These are phyloP conservation scores for Suillus occidentalis DNA, from an alignment of 768 basidiomycete genomes.

Conservation along the genomic window DNA sequence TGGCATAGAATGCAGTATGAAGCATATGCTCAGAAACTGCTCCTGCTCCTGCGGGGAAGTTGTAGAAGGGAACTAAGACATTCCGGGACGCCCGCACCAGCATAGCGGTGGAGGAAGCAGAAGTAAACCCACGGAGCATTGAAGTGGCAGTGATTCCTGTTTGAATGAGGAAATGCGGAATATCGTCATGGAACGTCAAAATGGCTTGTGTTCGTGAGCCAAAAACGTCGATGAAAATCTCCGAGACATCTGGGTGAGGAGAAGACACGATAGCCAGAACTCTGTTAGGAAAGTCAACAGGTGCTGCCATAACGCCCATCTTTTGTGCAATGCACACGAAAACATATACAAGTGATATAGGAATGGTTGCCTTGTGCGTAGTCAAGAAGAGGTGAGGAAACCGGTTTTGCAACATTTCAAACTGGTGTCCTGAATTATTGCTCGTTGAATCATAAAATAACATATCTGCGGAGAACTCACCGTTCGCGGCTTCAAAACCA, in stretches of 20 bases:
- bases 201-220: conserved; percentile 37
- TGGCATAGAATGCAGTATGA: conserved; percentile 35
- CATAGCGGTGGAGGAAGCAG: conserved; percentile 36
- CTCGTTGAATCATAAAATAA: conserved; percentile 4
- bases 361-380: conserved; percentile 49
- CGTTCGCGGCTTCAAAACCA: conserved; percentile 45
- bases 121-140: conserved; percentile 25
- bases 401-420: conserved; percentile 47
- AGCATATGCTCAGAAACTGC: conserved; percentile 32
- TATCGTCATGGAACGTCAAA: conserved; percentile 36
- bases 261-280: conserved; percentile 54
- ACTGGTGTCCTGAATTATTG: conserved; percentile 33
- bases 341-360: conserved; percentile 59
- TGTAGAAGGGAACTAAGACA: conserved; percentile 35
- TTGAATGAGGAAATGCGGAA: conserved; percentile 31
- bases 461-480: conserved; percentile 31
- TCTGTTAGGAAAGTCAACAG: conserved; percentile 54
- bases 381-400: conserved; percentile 62
- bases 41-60: conserved; percentile 19
- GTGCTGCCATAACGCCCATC: conserved; percentile 50
- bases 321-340: conserved; percentile 55
- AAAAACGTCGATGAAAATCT: conserved; percentile 50
- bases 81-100: conserved; percentile 41
- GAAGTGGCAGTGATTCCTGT: conserved; percentile 24
- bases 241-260: conserved; percentile 33